These are phyloP conservation scores for Klebsormidium nitens DNA, from an alignment of 139 green algal genomes.

Conservation along the genomic window DNA sequence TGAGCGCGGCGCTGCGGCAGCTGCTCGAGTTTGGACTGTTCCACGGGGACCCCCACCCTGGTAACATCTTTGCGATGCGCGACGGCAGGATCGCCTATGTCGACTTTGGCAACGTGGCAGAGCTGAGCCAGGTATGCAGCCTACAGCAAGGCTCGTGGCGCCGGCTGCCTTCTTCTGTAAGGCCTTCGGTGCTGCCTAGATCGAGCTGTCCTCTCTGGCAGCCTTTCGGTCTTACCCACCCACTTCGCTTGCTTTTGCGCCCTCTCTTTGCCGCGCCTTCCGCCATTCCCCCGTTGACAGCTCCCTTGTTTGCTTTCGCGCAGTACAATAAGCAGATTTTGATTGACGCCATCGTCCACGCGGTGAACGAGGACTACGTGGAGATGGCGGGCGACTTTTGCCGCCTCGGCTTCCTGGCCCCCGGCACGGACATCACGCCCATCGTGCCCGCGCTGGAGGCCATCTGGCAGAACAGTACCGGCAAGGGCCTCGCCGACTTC, in stretches of 20 bases:
- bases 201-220: background rate
- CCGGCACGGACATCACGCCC: constrained; percentile 83
- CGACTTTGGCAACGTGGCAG: constrained; percentile 99
- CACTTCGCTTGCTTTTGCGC: background rate
- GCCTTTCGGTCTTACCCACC: background rate
- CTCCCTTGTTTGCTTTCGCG: background rate
- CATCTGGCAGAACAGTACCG: constrained; percentile 85
- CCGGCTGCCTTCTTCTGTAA: background rate
- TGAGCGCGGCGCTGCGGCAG: constrained; percentile 89
- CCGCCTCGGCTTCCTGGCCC: constrained; percentile 87
- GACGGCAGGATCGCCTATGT: constrained; percentile 99
- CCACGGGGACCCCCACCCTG: constrained; percentile 90
- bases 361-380: constrained; percentile 97
- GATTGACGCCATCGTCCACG: constrained; percentile 96
- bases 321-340: constrained; percentile 67
- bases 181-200: no score
- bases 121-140: constrained; percentile 62
- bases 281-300: background rate
- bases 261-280: background rate
- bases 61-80: constrained; percentile 94
- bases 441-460: constrained; percentile 91
- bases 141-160: background rate
- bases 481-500: constrained; percentile 72
- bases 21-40: constrained; percentile 99
- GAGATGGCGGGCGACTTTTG: constrained; percentile 89